Evolutionary conservation across 257 asterid species (phyloP).

Genomic region (Nicotiana sylvestris): DNA sequence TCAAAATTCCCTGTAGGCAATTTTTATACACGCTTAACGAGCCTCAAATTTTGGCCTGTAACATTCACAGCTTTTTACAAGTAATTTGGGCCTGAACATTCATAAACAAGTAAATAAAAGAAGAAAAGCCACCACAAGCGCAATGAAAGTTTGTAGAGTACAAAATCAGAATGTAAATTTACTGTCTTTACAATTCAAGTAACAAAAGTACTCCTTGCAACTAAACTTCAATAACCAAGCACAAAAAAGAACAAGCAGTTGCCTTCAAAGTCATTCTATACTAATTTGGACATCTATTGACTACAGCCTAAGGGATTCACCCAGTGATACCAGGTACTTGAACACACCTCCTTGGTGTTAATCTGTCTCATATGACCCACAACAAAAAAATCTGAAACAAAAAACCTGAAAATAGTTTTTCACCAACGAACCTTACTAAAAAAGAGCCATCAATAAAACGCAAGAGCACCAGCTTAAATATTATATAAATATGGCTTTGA

Average conservation of each 20-base stretch:
- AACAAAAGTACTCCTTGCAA: neutral
- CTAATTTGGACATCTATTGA: neutral
- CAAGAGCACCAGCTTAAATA: neutral
- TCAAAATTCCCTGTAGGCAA: neutral
- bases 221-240: neutral
- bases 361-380: neutral
- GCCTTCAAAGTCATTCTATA: neutral
- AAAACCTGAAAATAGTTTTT: neutral
- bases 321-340: neutral
- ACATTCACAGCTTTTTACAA: no score
- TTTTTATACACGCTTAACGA: neutral
- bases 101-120: neutral
- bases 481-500: neutral
- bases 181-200: neutral
- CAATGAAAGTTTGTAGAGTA: neutral
- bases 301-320: neutral
- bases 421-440: neutral
- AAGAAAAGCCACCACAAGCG: neutral
- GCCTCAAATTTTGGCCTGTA: neutral
- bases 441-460: neutral
- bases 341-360: neutral
- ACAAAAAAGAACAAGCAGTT: neutral
- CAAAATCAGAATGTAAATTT: neutral
- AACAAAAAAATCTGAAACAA: neutral
- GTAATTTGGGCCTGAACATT: neutral